phyloP scores from a whole-genome alignment of 2,329 filamentous ascomycete species.

The Mycosphaerelloides madeirae region DNA sequence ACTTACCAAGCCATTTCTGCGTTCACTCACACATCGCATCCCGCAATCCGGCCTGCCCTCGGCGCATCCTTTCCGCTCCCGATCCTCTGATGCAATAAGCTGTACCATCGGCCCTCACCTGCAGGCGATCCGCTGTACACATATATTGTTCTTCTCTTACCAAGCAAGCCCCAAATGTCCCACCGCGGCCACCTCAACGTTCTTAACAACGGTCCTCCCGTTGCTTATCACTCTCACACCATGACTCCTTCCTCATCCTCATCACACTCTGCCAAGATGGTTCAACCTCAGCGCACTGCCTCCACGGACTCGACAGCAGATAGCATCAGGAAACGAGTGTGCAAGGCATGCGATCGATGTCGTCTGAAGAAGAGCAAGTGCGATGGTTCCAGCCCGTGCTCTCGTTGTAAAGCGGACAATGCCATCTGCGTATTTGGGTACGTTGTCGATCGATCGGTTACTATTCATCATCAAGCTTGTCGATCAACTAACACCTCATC shows the following conservation, averaged over 20 bases:
- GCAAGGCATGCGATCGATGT: slow-evolving; percentile 63
- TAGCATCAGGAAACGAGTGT: slow-evolving; percentile 53
- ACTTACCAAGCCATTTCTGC: no score
- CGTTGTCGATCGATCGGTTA: slow-evolving; percentile 4
- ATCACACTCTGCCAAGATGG: slow-evolving; percentile 21
- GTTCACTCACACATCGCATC: no score
- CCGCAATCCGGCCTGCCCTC: no score
- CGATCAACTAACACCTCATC: slow-evolving; percentile 4
- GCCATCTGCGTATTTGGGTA: slow-evolving; percentile 59
- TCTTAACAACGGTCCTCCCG: slow-evolving; percentile 13
- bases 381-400: slow-evolving; percentile 58
- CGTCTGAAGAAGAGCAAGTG: slow-evolving; percentile 65
- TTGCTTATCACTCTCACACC: slow-evolving; percentile 21
- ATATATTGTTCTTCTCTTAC: no score
- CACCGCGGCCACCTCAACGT: slow-evolving; percentile 19
- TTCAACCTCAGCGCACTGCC: slow-evolving; percentile 19
- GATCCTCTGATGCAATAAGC: no score
- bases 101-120: no score
- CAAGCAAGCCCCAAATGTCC: slow-evolving; percentile 8
- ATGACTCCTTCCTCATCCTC: slow-evolving; percentile 15
- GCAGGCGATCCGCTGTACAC: no score
- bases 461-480: slow-evolving; percentile 1
- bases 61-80: no score
- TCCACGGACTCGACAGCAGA: slow-evolving; percentile 27
- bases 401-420: slow-evolving; percentile 59